Conservation (phyloP, 139 green algal genomes). For the Tetraselmis striata region DNA sequence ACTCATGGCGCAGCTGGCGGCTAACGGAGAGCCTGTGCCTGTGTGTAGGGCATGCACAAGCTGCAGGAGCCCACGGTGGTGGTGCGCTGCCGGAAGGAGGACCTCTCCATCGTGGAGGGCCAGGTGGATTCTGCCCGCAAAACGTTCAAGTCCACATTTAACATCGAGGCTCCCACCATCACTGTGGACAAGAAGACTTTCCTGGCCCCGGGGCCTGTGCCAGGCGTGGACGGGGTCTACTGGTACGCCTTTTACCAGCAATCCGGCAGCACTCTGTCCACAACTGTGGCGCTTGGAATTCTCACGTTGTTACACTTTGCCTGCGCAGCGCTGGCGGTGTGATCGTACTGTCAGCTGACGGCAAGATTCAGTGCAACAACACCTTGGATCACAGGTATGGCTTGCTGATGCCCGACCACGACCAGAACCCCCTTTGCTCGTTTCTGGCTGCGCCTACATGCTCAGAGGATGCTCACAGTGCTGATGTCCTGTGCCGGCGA, state of each 20-base stretch:
- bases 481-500: too few relatives aligned
- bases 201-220: constrained; percentile 54
- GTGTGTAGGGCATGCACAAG: constrained; percentile 65
- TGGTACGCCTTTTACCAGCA: constrained; percentile 41
- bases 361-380: constrained; percentile 86
- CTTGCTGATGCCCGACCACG: background rate
- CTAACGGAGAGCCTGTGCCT: background rate
- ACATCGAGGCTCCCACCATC: constrained; percentile 39
- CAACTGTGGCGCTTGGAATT: background rate
- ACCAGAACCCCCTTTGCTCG: too few relatives aligned
- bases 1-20: background rate
- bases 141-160: constrained; percentile 38
- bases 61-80: constrained; percentile 56
- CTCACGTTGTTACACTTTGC: background rate
- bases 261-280: background rate
- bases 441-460: too few relatives aligned
- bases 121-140: constrained; percentile 46
- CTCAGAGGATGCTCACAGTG: background rate
- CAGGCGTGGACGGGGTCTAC: constrained; percentile 39
- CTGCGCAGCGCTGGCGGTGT: constrained; percentile 78
- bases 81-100: constrained; percentile 63
- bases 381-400: constrained; percentile 72
- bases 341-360: constrained; percentile 73
- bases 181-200: constrained; percentile 60
- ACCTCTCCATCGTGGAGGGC: constrained; percentile 58